A percentile compares a stretch with the other conserved stretches of the same genome.
phyloP scores from a whole-genome alignment of 495 filamentous ascomycete species.

The Xylona heveae region DNA sequence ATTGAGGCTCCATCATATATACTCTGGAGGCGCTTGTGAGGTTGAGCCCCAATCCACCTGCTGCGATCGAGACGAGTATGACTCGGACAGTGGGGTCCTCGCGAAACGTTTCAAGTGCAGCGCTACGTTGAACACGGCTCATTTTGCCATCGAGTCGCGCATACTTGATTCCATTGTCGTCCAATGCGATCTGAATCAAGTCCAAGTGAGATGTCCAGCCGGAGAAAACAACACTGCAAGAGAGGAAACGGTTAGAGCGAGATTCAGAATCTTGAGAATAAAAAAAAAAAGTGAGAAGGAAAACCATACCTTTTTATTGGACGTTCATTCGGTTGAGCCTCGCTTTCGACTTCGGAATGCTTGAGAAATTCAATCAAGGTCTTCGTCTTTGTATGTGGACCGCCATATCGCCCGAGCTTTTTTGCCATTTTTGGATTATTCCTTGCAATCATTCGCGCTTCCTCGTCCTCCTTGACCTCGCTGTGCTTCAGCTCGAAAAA shows the following conservation, averaged over 20 bases:
- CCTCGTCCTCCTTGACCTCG: constrained; percentile 36
- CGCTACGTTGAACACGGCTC: constrained; percentile 43
- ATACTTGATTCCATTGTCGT: constrained; percentile 39
- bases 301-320: constrained; percentile 51
- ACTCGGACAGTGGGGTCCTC: constrained; percentile 50
- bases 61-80: constrained; percentile 78
- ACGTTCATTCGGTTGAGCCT: constrained; percentile 28
- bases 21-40: constrained; percentile 67
- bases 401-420: constrained; percentile 46
- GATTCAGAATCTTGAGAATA: too few species aligned
- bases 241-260: too few species aligned
- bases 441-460: constrained; percentile 23
- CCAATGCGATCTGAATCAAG: constrained; percentile 70
- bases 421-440: constrained; percentile 32
- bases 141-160: constrained; percentile 82
- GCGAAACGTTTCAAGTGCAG: constrained; percentile 54
- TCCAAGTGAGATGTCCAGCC: constrained; percentile 89
- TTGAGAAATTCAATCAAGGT: constrained; percentile 51
- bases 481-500: constrained; percentile 46
- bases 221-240: constrained; percentile 66
- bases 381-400: constrained; percentile 77
- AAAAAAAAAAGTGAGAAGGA: too few species aligned
- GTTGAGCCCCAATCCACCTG: constrained; percentile 83
- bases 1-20: constrained; percentile 96
- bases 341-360: constrained; percentile 33